A percentile compares a stretch with the other conserved stretches of the same genome.
Evolutionary conservation across 768 basidiomycete genomes (phyloP).

Genomic region (Mycena belliarum): DNA sequence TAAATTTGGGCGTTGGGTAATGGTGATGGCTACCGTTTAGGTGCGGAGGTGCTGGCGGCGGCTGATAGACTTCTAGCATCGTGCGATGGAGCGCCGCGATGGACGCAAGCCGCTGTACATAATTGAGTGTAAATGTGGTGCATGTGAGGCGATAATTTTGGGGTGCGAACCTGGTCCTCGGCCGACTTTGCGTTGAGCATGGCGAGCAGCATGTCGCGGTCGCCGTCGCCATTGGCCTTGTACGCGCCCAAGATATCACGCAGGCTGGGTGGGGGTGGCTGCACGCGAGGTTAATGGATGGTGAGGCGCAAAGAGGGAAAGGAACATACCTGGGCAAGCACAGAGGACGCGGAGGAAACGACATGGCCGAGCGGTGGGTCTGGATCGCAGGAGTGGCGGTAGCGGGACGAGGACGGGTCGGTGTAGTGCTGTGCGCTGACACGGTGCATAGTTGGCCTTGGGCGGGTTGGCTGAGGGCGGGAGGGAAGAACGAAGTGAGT

Average conservation of each 20-base stretch:
- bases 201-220: slow-evolving; percentile 87
- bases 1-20: slow-evolving; percentile 40
- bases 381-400: slow-evolving; percentile 29
- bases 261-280: slow-evolving; percentile 79
- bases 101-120: slow-evolving; percentile 65
- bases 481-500: not conserved
- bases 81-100: slow-evolving; percentile 69
- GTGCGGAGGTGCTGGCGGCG: slow-evolving; percentile 26
- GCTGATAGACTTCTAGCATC: slow-evolving; percentile 62
- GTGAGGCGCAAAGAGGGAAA: slow-evolving; percentile 22
- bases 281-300: slow-evolving; percentile 18
- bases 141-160: not conserved
- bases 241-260: slow-evolving; percentile 89
- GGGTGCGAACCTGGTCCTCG: slow-evolving; percentile 78
- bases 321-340: slow-evolving; percentile 45
- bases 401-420: slow-evolving; percentile 27
- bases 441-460: slow-evolving; percentile 6
- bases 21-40: slow-evolving; percentile 40
- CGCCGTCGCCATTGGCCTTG: slow-evolving; percentile 82
- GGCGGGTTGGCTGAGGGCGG: not conserved
- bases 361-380: slow-evolving; percentile 32
- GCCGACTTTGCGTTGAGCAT: slow-evolving; percentile 92
- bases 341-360: slow-evolving; percentile 38
- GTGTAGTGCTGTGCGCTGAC: slow-evolving; percentile 28
- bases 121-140: slow-evolving; percentile 2